Base-by-base conservation (phyloP, 352 stramenopile genomes). In the Achlya hypogyna region DNA sequence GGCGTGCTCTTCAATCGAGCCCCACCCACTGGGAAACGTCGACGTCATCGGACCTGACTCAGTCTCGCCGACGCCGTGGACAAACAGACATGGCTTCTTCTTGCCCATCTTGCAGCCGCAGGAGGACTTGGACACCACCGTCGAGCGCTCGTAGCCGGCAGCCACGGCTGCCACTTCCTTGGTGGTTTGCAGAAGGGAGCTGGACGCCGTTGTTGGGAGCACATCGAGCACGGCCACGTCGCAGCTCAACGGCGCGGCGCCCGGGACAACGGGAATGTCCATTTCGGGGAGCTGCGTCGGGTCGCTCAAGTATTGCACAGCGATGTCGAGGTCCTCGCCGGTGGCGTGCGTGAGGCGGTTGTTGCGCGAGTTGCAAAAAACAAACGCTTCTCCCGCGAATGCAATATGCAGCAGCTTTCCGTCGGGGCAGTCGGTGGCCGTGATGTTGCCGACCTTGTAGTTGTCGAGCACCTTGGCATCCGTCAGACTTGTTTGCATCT, bases 61-160 rank as follows among this genome's bases (percentile, higher is more conserved):
- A 1, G 78, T 70, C 14, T 65, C 58, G 2, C 73, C 76, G 10
- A 83, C 74, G n/a, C 76, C 76, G 52, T 83, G 76, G 5, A 81
- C 58, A 38, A 83, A 79, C 49, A 83, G 28, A 31, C 76, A 83
- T 18, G 75, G 52, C 47, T 76, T 75, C 18, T 63, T 52, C 27
- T 22, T 23, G 28, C 28, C 12, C 38, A 45, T 45, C 22, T 38
- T n/a, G 42, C 60, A 67, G 32, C 31, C 60, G 32, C 60, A 67
- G 10, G 60, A 67, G 4, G 60, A 59, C 18, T 27, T 56, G n/a
- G 20, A 23, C 18, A 67, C 18, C 12, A 38, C 28, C 5, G 43
- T 27, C 10, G 60, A 23, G 18, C 42, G 42, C 29, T 18, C 31
- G 38, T 45, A 45, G 20, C 22, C 23, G 6, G 16, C 29, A 5